Evolutionary conservation across 2,329 filamentous ascomycete species (phyloP).

Genomic region (Paracorniculantispora psalliotae): DNA sequence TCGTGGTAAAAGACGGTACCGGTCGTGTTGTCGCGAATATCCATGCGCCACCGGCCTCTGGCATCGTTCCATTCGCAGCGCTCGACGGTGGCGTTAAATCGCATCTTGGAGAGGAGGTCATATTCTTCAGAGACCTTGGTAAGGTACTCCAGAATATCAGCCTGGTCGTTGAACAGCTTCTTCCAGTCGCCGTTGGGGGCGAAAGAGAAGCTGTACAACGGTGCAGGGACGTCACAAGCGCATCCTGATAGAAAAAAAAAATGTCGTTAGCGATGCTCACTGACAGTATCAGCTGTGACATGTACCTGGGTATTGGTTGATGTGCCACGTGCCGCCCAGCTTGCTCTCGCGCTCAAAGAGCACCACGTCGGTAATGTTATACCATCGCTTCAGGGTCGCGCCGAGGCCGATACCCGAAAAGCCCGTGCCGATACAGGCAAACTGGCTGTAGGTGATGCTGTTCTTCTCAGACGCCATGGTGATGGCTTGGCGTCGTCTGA

Average conservation of each 20-base stretch:
- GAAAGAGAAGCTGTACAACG: slow-evolving; percentile 59
- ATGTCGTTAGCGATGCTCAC: neutral
- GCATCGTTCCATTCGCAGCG: slow-evolving; percentile 35
- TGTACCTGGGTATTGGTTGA: slow-evolving; percentile 55
- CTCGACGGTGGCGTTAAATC: slow-evolving; percentile 33
- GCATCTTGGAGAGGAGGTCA: slow-evolving; percentile 33
- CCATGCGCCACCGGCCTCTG: slow-evolving; percentile 30
- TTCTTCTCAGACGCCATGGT: slow-evolving; percentile 10
- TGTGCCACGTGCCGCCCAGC: slow-evolving; percentile 61
- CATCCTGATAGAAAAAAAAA: slow-evolving; percentile 20
- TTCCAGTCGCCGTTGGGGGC: slow-evolving; percentile 57
- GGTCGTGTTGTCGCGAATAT: slow-evolving; percentile 22
- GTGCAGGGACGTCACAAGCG: slow-evolving; percentile 54
- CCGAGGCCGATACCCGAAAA: slow-evolving; percentile 59
- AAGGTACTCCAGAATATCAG: slow-evolving; percentile 55
- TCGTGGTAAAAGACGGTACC: slow-evolving; percentile 28
- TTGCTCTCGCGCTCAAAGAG: slow-evolving; percentile 55
- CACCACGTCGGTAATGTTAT: slow-evolving; percentile 53
- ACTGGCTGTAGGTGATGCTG: slow-evolving; percentile 28
- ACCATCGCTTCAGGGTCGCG: slow-evolving; percentile 51
- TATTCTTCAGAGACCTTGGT: slow-evolving; percentile 44
- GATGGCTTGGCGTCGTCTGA: neutral
- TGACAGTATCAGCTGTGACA: too few species aligned
- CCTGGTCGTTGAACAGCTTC: slow-evolving; percentile 48
- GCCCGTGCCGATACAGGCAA: slow-evolving; percentile 52